Evolutionary conservation across 345 rosid species (phyloP).

Genomic region (Brassica carinata): DNA sequence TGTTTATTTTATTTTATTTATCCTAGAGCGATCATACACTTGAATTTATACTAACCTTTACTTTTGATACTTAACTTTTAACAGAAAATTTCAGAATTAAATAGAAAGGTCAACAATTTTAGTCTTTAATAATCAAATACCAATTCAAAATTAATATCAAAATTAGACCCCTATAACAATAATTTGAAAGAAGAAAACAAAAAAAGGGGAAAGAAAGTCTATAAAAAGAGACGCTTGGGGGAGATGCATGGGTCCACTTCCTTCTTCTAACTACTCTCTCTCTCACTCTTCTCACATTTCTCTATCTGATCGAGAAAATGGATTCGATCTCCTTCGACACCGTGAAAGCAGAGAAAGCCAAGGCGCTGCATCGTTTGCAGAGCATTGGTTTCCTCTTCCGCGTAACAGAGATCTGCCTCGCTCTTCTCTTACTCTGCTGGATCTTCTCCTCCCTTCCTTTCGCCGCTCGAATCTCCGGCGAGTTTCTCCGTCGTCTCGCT

Average conservation of each 20-base stretch:
- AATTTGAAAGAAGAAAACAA: not conserved
- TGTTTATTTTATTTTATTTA: too few species aligned
- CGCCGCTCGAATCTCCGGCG: constrained; percentile 48
- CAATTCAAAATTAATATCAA: not conserved
- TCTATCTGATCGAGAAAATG: constrained; percentile 27
- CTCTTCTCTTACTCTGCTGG: constrained; percentile 52
- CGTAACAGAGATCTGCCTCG: constrained; percentile 23
- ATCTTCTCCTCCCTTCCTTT: constrained; percentile 54
- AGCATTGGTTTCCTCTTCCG: constrained; percentile 49
- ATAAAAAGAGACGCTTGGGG: constrained; percentile 29
- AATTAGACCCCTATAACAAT: not conserved
- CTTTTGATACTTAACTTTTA: not conserved
- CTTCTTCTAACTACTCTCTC: not conserved
- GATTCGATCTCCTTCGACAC: constrained; percentile 41
- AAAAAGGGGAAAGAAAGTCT: constrained; percentile 5
- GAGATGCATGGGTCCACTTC: constrained; percentile 24
- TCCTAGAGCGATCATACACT: not conserved
- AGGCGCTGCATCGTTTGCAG: constrained; percentile 34
- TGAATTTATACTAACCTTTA: not conserved
- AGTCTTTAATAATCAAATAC: not conserved
- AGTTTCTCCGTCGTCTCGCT: constrained; percentile 46
- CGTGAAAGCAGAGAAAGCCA: constrained; percentile 49
- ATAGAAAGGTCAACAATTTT: constrained; percentile 7
- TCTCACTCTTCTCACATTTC: not conserved
- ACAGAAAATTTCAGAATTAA: not conserved